Evolutionary conservation across 768 basidiomycete species (phyloP), one percentile per base, ranked within the genome.

Genomic region (Termitomyces sp.): DNA sequence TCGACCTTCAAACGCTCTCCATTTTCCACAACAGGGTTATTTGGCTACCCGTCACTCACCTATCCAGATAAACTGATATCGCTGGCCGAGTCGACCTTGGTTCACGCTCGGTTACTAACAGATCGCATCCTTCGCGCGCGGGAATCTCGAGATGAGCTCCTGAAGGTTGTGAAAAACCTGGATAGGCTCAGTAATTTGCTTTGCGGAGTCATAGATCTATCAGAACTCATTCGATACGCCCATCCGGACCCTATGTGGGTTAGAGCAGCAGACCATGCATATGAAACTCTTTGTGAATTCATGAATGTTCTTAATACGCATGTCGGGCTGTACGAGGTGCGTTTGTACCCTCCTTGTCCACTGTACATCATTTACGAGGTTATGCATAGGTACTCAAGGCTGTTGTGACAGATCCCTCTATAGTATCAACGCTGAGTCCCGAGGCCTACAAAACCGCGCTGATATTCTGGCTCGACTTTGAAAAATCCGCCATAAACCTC

Each of bases 261-360:
- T 16, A 79, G 84, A 16, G 87, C 87, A 50, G 92, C 92, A 46
- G 92, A 97, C 67, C 78, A 81, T 60, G 89, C 90, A 43, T 98
- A 98, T 70, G 94, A 94, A 71, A 84, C 82, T 60, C 76, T 98
- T 60, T 98, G 94, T 75, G 91, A 94, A 73, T 95, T 90, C 71
- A 98, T 99, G 95, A 98, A 98, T 71, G 86, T 92, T 46, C 77
- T 98, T 58, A 99, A 99, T 71, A 98, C 95, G 32, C 81, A 98
- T 75, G 86, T 88, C 34, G 92, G 89, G 39, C 76, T 99, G 46
- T 95, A 94, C 61, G 81, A 92, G 75, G 95, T 91, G 70, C 72
- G 90, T 77, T 56, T 44, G 43, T 46, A 58, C 55, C 56, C 46
- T 32, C 60, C 16, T 59, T 18, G 57, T 39, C 56, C 51, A 48